Evolutionary conservation across 2,329 filamentous ascomycete species (phyloP).

Genomic region (Ophiocordyceps camponoti-floridani): DNA sequence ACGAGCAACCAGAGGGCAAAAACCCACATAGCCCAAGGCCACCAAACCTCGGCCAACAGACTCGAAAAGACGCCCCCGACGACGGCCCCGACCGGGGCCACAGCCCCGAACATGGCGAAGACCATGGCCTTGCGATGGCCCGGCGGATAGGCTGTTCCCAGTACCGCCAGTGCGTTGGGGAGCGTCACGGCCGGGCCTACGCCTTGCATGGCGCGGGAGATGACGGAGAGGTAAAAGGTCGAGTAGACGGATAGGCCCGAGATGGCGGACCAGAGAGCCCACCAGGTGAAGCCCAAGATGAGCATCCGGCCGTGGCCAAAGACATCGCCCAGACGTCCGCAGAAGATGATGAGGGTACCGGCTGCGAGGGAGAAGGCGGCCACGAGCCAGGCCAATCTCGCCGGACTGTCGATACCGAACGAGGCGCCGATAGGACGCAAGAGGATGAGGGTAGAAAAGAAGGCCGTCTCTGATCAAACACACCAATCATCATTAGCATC

Average conservation of each 20-base stretch:
- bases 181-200: constrained; percentile 44
- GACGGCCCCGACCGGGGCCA: constrained; percentile 27
- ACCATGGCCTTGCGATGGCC: constrained; percentile 41
- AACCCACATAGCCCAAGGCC: constrained; percentile 30
- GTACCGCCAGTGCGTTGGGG: constrained; percentile 45
- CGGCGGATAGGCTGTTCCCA: constrained; percentile 37
- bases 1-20: constrained; percentile 17
- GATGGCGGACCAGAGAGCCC: constrained; percentile 31
- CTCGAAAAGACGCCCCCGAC: constrained; percentile 21
- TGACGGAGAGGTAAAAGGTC: constrained; percentile 25
- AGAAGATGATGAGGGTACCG: constrained; percentile 39
- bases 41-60: constrained; percentile 22
- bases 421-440: constrained; percentile 26
- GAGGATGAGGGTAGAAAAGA: constrained; percentile 21
- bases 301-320: constrained; percentile 39
- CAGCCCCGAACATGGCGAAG: constrained; percentile 31
- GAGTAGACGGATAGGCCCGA: constrained; percentile 23
- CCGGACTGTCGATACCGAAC: constrained; percentile 23
- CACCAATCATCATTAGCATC: too few species aligned
- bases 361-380: constrained; percentile 37
- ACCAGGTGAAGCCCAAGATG: constrained; percentile 34
- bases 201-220: constrained; percentile 36
- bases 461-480: not conserved
- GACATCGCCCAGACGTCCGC: constrained; percentile 36
- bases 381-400: constrained; percentile 35